Evolutionary conservation across 129 eudicot genomes (phyloP), one percentile per base, ranked within the genome.

Genomic region (Dittrichia graveolens): DNA sequence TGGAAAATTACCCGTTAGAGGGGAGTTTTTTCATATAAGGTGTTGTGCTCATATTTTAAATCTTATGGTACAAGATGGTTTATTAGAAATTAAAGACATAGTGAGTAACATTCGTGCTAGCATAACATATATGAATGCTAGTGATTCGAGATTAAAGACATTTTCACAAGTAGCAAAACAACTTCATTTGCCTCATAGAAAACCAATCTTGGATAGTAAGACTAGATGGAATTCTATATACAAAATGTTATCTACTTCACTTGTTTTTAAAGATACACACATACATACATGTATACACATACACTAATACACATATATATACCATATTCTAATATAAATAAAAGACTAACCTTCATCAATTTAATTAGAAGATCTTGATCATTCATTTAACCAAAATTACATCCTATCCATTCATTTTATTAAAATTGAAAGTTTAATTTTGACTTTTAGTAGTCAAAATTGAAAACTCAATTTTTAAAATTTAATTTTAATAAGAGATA

Each of bases 191-290:
- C 57, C 57, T 50, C 19, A 50, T 10, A 50, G 57, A 3, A 50
- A 50, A 13, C 14, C 13, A 10, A 50, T 50, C n/a, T 50, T 50
- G 56, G 56, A 50, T 50, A 13, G 57, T 50, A 50, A 50, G 57
- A 12, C 57, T 50, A 50, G 57, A 50, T 50, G 57, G 57, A 50
- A 50, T 14, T 50, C 57, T 50, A 50, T 18, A 50, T 50, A 50
- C 57, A 50, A n/a, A n/a, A n/a, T n/a, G n/a, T n/a, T n/a, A n/a
- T n/a, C n/a, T n/a, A n/a, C n/a, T n/a, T n/a, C n/a, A n/a, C n/a
- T n/a, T n/a, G n/a, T n/a, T 45, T 5, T 44, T 19, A 4, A 42
- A 35, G 63, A 42, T 3, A 1, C 57, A 38, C n/a, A n/a, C n/a
- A n/a, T n/a, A n/a, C n/a, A n/a, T n/a, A n/a, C n/a, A n/a, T n/a